phyloP scores from a whole-genome alignment of 2,329 filamentous ascomycete species.

The Colletotrichum musicola region DNA sequence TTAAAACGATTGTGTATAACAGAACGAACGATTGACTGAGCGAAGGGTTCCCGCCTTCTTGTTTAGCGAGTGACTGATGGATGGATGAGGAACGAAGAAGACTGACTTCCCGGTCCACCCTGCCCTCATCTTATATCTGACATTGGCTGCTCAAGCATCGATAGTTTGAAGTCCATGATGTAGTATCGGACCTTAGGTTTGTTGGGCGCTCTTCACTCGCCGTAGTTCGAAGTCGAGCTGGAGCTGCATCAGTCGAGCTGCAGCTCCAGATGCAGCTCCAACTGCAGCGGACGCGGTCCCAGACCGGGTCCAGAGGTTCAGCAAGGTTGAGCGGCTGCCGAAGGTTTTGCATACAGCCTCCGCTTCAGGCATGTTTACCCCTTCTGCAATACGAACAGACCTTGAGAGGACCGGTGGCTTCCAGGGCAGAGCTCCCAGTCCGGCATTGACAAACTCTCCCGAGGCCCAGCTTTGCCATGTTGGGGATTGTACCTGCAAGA shows the following conservation, averaged over 20 bases:
- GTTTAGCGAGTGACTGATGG: conserved; percentile 35
- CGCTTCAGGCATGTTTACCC: conserved; percentile 10
- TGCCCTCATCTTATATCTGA: neutral
- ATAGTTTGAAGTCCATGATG: neutral
- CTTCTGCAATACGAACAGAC: no score
- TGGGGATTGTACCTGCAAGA: no score
- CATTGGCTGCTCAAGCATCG: neutral
- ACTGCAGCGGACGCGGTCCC: neutral
- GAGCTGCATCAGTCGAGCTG: no score
- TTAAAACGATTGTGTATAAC: conserved; percentile 10
- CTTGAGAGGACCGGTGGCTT: neutral
- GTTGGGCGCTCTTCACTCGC: neutral
- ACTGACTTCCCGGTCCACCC: neutral
- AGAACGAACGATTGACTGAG: conserved; percentile 34
- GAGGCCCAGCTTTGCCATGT: neutral
- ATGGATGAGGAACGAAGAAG: conserved; percentile 20
- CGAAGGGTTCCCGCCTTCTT: conserved; percentile 31
- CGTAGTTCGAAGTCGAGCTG: neutral
- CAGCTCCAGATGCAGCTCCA: no score
- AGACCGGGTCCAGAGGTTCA: neutral
- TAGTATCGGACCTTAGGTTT: neutral
- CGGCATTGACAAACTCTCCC: neutral
- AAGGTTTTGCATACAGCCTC: conserved; percentile 29
- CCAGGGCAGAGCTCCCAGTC: conserved; percentile 14
- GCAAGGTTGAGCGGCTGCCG: neutral